Evolutionary conservation across 2,329 filamentous ascomycete species (phyloP).

Genomic region (Talaromyces verruculosus): DNA sequence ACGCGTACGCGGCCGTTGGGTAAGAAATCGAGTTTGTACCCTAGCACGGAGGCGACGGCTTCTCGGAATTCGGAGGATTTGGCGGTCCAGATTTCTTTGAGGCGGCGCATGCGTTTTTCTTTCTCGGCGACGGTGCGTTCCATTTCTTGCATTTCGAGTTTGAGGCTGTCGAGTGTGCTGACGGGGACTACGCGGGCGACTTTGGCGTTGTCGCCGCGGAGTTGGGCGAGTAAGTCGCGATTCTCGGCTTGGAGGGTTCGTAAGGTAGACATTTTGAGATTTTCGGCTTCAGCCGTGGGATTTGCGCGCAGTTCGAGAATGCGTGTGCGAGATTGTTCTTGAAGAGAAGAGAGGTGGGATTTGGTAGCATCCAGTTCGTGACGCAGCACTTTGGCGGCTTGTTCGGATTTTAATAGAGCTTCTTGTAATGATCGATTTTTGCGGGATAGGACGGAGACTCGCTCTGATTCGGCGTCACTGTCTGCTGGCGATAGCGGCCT

Average conservation of each 20-base stretch:
- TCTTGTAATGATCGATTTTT: conserved; percentile 86
- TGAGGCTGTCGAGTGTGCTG: conserved; percentile 71
- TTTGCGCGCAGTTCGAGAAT: conserved; percentile 87
- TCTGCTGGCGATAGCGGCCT: conserved; percentile 61
- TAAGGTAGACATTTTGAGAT: conserved; percentile 78
- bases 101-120: conserved; percentile 78
- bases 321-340: conserved; percentile 71
- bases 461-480: conserved; percentile 60
- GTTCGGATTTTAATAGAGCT: conserved; percentile 68
- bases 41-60: conserved; percentile 85
- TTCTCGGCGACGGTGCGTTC: conserved; percentile 66
- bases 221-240: conserved; percentile 71
- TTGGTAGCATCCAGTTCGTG: conserved; percentile 71
- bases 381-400: conserved; percentile 67
- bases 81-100: conserved; percentile 88
- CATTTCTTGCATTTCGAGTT: conserved; percentile 71
- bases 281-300: conserved; percentile 81
- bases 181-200: conserved; percentile 68
- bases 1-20: conserved; percentile 96
- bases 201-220: conserved; percentile 53
- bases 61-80: conserved; percentile 96
- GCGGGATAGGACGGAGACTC: conserved; percentile 77
- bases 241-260: conserved; percentile 80
- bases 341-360: conserved; percentile 68
- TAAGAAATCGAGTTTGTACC: conserved; percentile 93